Evolutionary conservation across 768 basidiomycete species (phyloP), one percentile per base, ranked within the genome.

Genomic region (Myochromella boudieri): DNA sequence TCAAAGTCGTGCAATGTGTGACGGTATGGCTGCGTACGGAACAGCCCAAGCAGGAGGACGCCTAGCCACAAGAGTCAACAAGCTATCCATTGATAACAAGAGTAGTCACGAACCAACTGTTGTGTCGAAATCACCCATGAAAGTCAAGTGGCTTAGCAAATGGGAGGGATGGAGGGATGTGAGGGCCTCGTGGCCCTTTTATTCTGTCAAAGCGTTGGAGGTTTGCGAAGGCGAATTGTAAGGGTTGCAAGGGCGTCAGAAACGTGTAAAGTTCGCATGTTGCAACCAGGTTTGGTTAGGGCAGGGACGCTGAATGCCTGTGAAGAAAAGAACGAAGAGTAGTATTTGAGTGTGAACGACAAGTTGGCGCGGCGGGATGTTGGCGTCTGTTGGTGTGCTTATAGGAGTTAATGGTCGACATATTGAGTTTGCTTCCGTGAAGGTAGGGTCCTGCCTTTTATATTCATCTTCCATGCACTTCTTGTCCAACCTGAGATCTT

Each of bases 31-130:
- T 28, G 55, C 60, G 15, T 37, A 61, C 61, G 57, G 43, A 63
- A 61, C 15, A 63, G 37, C 32, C 61, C 61, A 42, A 63, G 21
- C 25, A 63, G 48, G 21, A 61, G 49, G 46, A 60, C 56, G 54
- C 61, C 61, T 63, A 20, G 27, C 15, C 11, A 42, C 12, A 11
- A 36, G 36, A 8, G 17, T 10, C n/a, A 31, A 31, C 29, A n/a
- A 12, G 11, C 9, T 31, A 11, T 28, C 4, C 14, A n/a, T 21
- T 31, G 17, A 27, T 28, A 27, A 32, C 10, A 9, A 18, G 6
- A n/a, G 2, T 25, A 52, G 56, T 48, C 25, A 64, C 46, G 36
- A n/a, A 49, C 66, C 66, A 43, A 68, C 58, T 24, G 58, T 55
- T 25, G 45, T 58, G 49, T 68, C 66, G 51, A 60, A 58, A 24